These are phyloP conservation scores for Epichloe brachyelytri DNA, from an alignment of 2,329 filamentous ascomycete genomes.

Conservation along the genomic window DNA sequence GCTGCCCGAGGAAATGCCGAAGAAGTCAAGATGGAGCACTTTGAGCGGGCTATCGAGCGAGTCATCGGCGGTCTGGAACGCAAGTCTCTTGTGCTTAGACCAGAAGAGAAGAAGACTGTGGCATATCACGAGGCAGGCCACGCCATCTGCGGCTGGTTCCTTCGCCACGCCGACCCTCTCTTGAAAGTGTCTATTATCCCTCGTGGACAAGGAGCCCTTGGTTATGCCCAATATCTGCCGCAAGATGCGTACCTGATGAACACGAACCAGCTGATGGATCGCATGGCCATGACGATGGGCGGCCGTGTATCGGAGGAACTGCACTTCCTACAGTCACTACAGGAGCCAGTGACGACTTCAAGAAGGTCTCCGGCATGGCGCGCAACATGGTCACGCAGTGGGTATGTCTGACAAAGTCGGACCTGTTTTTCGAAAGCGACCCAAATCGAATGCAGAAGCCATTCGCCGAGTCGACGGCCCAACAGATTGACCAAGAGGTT, in stretches of 20 bases:
- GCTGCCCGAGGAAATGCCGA: conserved; percentile 74
- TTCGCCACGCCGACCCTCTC: conserved; percentile 89
- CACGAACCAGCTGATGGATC: conserved; percentile 90
- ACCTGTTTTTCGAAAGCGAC: conserved; percentile 76
- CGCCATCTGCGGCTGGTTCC: conserved; percentile 97
- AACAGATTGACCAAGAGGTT: conserved; percentile 84
- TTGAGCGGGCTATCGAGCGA: conserved; percentile 95
- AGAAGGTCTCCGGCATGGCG: conserved; percentile 93
- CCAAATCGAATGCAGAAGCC: conserved; percentile 81
- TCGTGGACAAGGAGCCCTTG: conserved; percentile 81
- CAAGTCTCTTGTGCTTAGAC: conserved; percentile 87
- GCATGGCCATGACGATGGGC: conserved; percentile 98
- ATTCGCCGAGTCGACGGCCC: conserved; percentile 87
- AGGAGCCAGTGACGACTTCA: conserved; percentile 92
- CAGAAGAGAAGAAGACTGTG: conserved; percentile 88
- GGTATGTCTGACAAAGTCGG: conserved; percentile 93
- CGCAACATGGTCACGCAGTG: conserved; percentile 98
- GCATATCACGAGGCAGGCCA: conserved; percentile 98
- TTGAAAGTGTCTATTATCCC: conserved; percentile 98
- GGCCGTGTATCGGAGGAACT: conserved; percentile 92
- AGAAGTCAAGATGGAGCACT: conserved; percentile 76
- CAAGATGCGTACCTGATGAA: conserved; percentile 93
- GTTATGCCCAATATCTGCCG: conserved; percentile 96
- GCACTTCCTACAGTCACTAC: conserved; percentile 93
- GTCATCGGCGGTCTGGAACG: conserved; percentile 94